Percentiles rank a stretch among this genome's conserved stretches.
Conservation (phyloP, 805 yeast species). For the Wickerhamiella brachini region DNA sequence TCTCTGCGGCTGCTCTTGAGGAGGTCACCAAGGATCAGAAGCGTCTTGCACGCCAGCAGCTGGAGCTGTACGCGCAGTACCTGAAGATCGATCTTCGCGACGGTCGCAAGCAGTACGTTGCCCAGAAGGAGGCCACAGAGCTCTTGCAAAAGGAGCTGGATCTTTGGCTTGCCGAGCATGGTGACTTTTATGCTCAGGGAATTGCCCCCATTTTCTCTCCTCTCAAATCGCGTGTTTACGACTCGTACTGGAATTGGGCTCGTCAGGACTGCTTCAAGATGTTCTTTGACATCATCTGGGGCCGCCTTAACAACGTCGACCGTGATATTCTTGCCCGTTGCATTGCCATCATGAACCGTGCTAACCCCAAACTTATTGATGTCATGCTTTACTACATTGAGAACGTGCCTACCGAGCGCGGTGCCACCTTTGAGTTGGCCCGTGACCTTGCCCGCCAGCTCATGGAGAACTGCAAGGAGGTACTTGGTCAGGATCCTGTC, state of each 20-base stretch:
- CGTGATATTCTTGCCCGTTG: conserved; percentile 94
- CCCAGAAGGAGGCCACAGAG: conserved; percentile 73
- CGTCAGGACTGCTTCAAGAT: conserved; percentile 89
- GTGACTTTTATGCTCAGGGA: conserved; percentile 88
- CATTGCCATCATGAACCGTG: conserved; percentile 93
- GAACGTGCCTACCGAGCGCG: conserved; percentile 70
- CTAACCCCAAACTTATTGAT: conserved; percentile 83
- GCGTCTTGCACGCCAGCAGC: conserved; percentile 58
- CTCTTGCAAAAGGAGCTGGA: conserved; percentile 83
- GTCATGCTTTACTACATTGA: conserved; percentile 93
- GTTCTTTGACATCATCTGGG: conserved; percentile 93
- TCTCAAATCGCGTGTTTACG: conserved; percentile 88
- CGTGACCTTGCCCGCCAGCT: conserved; percentile 82
- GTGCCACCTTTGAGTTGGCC: conserved; percentile 86
- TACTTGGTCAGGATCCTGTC: conserved; percentile 66
- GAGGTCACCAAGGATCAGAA: conserved; percentile 60
- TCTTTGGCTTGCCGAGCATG: conserved; percentile 79
- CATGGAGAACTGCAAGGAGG: conserved; percentile 90
- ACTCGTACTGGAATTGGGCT: conserved; percentile 99
- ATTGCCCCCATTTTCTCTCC: conserved; percentile 81
- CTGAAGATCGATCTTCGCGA: conserved; percentile 81
- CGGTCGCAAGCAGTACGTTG: conserved; percentile 74
- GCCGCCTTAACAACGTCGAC: conserved; percentile 78
- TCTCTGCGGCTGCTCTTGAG: conserved; percentile 92
- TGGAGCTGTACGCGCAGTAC: conserved; percentile 90